Base-by-base conservation (phyloP, 371 early-diverging fungal genomes). In the Synchytrium microbalum region DNA sequence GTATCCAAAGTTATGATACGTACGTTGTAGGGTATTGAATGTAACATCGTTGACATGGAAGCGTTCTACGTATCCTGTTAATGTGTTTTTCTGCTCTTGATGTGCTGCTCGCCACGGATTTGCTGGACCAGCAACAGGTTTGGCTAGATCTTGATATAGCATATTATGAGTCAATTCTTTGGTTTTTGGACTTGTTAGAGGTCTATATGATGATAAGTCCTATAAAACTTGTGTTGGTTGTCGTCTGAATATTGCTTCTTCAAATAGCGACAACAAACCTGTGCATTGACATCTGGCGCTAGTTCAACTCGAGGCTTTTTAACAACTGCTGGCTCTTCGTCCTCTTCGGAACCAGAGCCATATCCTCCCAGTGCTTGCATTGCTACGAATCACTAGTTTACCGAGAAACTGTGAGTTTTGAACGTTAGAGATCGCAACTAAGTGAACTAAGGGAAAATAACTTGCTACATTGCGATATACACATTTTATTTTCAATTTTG, bases 1-100 rank as follows among this genome's bases (percentile, higher is more conserved):
- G 72, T 88, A 95, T 32, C 92, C 92, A 69, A 83, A 87, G 19
- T 87, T 82, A 59, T 84, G 76, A 69, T 86, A 94, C 0, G 92
- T 92, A 55, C 91, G 80, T 55, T 86, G 81, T 73, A 93, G 88
- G 26, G 85, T 83, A 60, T 86, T 77, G 67, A 94, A 94, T 61
- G 86, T 83, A 64, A 74, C 67, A 58, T 91, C 89, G 2, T 38
- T 38, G 87, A 83, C 69, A 89, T 88, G 46, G 81, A 58, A 65
- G 26, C 27, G 23, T 65, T 59, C 31, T 8, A 63, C 30, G 26
- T 1, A 28, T 24, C 63, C 67, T n/a, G 67, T 65, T 1, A 69
- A 63, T n/a, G 68, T 57, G 32, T 65, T 66, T 26, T 59, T 58
- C 54, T 67, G 62, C 55, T 61, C 62, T 27, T 56, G 1, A 5